Evolutionary conservation across 2,329 filamentous ascomycete genomes (phyloP).

Genomic region (Aspergillus ibericus): DNA sequence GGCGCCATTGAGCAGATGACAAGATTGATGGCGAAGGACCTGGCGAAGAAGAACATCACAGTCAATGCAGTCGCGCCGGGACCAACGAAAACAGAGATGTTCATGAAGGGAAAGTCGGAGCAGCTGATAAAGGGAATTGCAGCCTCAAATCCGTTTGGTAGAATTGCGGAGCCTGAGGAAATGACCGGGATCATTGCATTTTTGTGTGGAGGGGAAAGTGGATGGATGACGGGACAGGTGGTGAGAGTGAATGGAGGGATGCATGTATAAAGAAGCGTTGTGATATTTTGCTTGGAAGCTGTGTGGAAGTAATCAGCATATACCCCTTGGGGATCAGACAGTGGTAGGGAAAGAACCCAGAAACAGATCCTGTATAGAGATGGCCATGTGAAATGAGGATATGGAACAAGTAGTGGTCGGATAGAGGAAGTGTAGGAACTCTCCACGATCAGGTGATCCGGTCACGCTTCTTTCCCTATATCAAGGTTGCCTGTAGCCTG

Average conservation of each 20-base stretch:
- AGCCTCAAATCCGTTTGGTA: constrained; percentile 45
- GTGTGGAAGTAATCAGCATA: too few relatives aligned
- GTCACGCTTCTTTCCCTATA: too few relatives aligned
- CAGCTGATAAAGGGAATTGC: constrained; percentile 47
- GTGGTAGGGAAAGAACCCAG: background rate
- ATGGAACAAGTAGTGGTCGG: too few relatives aligned
- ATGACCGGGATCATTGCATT: constrained; percentile 51
- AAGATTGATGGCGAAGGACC: constrained; percentile 56
- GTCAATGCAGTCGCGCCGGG: constrained; percentile 56
- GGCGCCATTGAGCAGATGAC: constrained; percentile 62
- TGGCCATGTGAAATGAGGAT: too few relatives aligned
- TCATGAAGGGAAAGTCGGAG: constrained; percentile 53
- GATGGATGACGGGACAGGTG: constrained; percentile 48
- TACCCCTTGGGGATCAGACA: too few relatives aligned
- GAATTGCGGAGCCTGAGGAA: constrained; percentile 52
- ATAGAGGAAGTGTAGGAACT: too few relatives aligned
- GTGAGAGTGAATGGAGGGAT: constrained; percentile 47
- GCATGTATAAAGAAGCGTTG: too few relatives aligned
- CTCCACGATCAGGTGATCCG: too few relatives aligned
- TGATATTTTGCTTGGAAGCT: too few relatives aligned
- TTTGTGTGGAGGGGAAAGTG: constrained; percentile 45
- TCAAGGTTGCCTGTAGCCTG: too few relatives aligned
- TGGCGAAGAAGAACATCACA: constrained; percentile 52
- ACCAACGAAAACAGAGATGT: constrained; percentile 58
- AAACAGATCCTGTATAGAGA: background rate